These are phyloP conservation scores for Lactuca saligna DNA, from an alignment of 129 eudicot species.

Conservation along the genomic window DNA sequence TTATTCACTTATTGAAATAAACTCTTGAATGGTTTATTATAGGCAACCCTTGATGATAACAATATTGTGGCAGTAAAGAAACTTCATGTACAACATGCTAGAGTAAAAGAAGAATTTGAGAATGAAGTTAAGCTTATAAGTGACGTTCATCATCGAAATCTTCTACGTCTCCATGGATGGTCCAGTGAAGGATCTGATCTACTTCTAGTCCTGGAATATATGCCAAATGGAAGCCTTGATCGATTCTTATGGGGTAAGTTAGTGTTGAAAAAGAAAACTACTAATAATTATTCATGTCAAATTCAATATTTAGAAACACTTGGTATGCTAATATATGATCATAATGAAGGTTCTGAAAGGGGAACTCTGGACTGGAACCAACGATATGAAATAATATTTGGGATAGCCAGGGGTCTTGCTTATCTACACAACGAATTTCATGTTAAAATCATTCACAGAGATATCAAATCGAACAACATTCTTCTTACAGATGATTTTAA, in stretches of 20 bases:
- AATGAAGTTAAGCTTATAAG: conserved; percentile 70
- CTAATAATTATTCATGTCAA: neutral
- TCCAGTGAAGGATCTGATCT: conserved; percentile 52
- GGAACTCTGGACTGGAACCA: conserved; percentile 62
- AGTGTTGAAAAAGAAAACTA: neutral
- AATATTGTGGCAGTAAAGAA: conserved; percentile 66
- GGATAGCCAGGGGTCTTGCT: conserved; percentile 69
- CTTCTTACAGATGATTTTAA: conserved; percentile 50
- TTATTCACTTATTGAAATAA: neutral
- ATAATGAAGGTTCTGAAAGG: conserved; percentile 43
- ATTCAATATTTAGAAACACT: neutral
- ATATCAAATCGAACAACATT: conserved; percentile 64
- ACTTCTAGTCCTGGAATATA: conserved; percentile 49
- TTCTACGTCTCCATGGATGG: conserved; percentile 68
- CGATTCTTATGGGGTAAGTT: conserved; percentile 57
- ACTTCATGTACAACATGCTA: conserved; percentile 33
- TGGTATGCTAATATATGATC: conserved; percentile 8
- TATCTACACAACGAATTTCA: conserved; percentile 68
- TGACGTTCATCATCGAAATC: conserved; percentile 67
- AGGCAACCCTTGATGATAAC: conserved; percentile 55
- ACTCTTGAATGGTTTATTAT: neutral
- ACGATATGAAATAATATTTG: conserved; percentile 54
- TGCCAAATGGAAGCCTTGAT: conserved; percentile 67
- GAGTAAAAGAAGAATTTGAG: conserved; percentile 56
- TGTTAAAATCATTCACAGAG: conserved; percentile 46